Percentiles rank a stretch among this genome's conserved stretches.
Conservation (phyloP, 495 filamentous ascomycete species). For the Clavariopsis aquatica region DNA sequence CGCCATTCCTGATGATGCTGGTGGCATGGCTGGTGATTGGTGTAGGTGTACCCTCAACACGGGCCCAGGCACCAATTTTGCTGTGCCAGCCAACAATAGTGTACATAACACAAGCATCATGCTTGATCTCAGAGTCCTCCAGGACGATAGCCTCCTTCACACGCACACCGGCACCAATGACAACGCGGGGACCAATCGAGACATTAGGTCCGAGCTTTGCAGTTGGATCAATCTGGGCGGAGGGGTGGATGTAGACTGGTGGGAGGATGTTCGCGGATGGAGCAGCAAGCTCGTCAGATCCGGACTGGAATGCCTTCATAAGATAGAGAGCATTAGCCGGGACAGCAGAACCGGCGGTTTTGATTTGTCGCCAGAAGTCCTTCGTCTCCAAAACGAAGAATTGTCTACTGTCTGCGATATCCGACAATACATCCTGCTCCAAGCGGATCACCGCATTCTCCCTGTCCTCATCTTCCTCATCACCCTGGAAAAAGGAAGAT, state of each 20-base stretch:
- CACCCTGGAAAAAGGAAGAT: conserved; percentile 66
- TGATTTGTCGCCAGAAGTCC: conserved; percentile 99
- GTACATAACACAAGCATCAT: conserved; percentile 94
- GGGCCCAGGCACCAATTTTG: conserved; percentile 93
- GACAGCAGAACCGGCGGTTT: conserved; percentile 96
- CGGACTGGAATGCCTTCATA: conserved; percentile 86
- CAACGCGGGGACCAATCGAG: conserved; percentile 82
- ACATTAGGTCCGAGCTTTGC: conserved; percentile 98
- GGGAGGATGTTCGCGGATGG: conserved; percentile 89
- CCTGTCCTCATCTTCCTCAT: conserved; percentile 72
- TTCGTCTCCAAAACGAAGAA: conserved; percentile 99
- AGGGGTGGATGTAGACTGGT: conserved; percentile 96
- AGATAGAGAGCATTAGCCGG: conserved; percentile 97
- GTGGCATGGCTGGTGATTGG: conserved; percentile 87
- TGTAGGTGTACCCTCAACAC: conserved; percentile 94
- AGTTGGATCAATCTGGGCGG: conserved; percentile 88
- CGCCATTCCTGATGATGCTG: conserved; percentile 91
- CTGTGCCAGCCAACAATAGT: conserved; percentile 97
- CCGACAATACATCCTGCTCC: conserved; percentile 96
- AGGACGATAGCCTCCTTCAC: conserved; percentile 96
- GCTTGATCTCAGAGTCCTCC: conserved; percentile 93
- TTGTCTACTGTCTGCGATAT: conserved; percentile 94
- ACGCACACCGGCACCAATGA: conserved; percentile 83
- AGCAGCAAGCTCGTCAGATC: conserved; percentile 76
- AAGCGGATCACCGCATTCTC: conserved; percentile 89